A percentile compares a stretch with the other conserved stretches of the same genome.
Evolutionary conservation across 1,139 yeast genomes (phyloP).

Genomic region (Magnusiomyces tetraspermus): DNA sequence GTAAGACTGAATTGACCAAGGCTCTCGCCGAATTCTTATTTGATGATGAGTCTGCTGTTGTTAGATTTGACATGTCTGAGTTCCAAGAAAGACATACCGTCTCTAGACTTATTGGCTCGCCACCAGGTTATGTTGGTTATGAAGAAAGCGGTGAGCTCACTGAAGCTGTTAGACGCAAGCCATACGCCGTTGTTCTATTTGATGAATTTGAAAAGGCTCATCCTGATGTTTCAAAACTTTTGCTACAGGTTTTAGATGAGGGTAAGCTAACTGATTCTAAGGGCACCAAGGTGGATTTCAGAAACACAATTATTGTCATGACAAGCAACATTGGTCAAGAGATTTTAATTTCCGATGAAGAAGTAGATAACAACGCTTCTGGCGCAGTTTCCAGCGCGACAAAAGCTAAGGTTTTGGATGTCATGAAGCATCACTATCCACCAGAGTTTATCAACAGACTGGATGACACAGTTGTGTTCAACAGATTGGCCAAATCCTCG

Average conservation of each 20-base stretch:
- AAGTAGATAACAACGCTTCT: slow-evolving; percentile 37
- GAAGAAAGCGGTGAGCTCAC: slow-evolving; percentile 91
- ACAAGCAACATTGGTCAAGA: slow-evolving; percentile 96
- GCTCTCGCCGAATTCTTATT: slow-evolving; percentile 84
- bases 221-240: slow-evolving; percentile 78
- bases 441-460: slow-evolving; percentile 93
- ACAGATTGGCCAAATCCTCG: slow-evolving; percentile 68
- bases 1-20: slow-evolving; percentile 91
- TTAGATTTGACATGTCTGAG: slow-evolving; percentile 94
- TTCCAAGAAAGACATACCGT: slow-evolving; percentile 91
- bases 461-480: slow-evolving; percentile 84
- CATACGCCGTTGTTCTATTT: slow-evolving; percentile 83
- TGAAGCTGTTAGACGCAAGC: slow-evolving; percentile 90
- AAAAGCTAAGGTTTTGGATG: slow-evolving; percentile 51
- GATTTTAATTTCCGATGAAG: slow-evolving; percentile 58
- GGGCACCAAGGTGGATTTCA: slow-evolving; percentile 88
- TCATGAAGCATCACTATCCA: slow-evolving; percentile 65
- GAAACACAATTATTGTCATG: slow-evolving; percentile 92
- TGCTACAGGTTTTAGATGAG: slow-evolving; percentile 88
- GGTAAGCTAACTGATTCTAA: slow-evolving; percentile 91
- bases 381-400: slow-evolving; percentile 42
- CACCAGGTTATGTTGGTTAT: slow-evolving; percentile 96
- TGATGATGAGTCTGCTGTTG: slow-evolving; percentile 76
- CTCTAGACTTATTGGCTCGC: slow-evolving; percentile 88
- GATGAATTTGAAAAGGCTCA: slow-evolving; percentile 98